These are phyloP conservation scores for Barnettozyma populi DNA, from an alignment of 805 yeast species.

Conservation along the genomic window DNA sequence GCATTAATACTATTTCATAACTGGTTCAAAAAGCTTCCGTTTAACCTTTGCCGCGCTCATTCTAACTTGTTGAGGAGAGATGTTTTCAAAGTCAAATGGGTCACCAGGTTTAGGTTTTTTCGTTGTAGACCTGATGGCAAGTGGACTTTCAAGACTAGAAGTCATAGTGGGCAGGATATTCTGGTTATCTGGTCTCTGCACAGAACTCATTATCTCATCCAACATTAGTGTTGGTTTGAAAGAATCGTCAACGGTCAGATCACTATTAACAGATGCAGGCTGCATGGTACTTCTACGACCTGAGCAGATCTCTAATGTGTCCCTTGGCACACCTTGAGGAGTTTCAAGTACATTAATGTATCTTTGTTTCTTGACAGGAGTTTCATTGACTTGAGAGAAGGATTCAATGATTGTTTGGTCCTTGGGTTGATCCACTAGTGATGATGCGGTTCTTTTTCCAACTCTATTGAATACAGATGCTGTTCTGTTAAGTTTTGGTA, in stretches of 20 bases:
- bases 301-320: background rate
- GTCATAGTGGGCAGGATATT: background rate
- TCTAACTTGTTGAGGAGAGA: background rate
- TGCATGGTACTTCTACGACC: background rate
- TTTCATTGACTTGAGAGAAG: slow-evolving; percentile 25
- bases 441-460: slow-evolving; percentile 17
- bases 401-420: slow-evolving; percentile 7
- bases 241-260: background rate
- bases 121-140: slow-evolving; percentile 15
- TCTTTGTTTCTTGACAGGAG: slow-evolving; percentile 23
- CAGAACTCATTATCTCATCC: slow-evolving; percentile 2
- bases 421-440: background rate
- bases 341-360: slow-evolving; percentile 16
- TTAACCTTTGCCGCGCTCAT: slow-evolving; percentile 19
- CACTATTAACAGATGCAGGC: slow-evolving; percentile 7
- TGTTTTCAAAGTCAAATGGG: slow-evolving; percentile 10
- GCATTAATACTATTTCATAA: slow-evolving; percentile 1
- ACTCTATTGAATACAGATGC: slow-evolving; percentile 24
- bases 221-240: background rate
- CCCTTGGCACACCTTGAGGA: slow-evolving; percentile 10
- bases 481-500: slow-evolving; percentile 10
- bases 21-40: slow-evolving; percentile 34
- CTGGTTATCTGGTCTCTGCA: background rate
- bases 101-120: slow-evolving; percentile 16
- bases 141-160: slow-evolving; percentile 17